Percentiles rank a stretch among this genome's conserved stretches.
phyloP scores from a whole-genome alignment of 106 monocot genomes.

The Dendrobium catenatum region DNA sequence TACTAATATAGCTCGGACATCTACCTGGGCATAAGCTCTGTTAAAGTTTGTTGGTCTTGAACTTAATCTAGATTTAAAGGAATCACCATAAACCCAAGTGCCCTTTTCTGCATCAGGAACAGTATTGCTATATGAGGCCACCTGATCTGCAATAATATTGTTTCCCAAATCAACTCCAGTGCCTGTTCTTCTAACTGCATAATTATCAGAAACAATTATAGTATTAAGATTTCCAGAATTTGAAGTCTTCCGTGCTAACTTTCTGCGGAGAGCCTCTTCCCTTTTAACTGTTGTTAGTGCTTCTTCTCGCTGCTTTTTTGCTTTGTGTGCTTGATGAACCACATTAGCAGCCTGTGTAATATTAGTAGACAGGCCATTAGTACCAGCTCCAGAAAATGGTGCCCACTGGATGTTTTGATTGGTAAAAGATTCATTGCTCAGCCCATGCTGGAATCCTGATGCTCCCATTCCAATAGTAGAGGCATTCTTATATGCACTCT shows the following conservation, averaged over 20 bases:
- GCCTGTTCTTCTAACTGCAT: constrained; percentile 26
- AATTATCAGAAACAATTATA: not conserved
- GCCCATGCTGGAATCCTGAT: constrained; percentile 4
- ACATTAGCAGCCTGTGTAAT: constrained; percentile 54
- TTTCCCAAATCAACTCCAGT: constrained; percentile 8
- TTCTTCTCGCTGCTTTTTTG: constrained; percentile 49
- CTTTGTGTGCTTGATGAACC: constrained; percentile 47
- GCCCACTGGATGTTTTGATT: constrained; percentile 45
- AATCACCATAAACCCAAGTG: constrained; percentile 3
- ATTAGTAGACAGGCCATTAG: constrained; percentile 47
- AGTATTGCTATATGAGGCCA: not conserved
- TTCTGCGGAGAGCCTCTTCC: constrained; percentile 34
- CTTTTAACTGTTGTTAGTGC: constrained; percentile 39
- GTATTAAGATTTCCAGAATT: constrained; percentile 9
- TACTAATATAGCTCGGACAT: constrained; percentile 17
- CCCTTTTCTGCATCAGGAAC: constrained; percentile 8
- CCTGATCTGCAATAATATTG: not conserved
- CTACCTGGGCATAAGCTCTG: constrained; percentile 14
- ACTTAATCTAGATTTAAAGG: not conserved
- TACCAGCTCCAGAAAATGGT: constrained; percentile 41
- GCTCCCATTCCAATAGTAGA: constrained; percentile 6
- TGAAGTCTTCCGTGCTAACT: constrained; percentile 8
- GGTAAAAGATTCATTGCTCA: constrained; percentile 6
- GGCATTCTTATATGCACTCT: constrained; percentile 12
- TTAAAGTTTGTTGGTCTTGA: not conserved